phyloP scores from a whole-genome alignment of 352 stramenopile genomes.

The Phytopythium montanum region DNA sequence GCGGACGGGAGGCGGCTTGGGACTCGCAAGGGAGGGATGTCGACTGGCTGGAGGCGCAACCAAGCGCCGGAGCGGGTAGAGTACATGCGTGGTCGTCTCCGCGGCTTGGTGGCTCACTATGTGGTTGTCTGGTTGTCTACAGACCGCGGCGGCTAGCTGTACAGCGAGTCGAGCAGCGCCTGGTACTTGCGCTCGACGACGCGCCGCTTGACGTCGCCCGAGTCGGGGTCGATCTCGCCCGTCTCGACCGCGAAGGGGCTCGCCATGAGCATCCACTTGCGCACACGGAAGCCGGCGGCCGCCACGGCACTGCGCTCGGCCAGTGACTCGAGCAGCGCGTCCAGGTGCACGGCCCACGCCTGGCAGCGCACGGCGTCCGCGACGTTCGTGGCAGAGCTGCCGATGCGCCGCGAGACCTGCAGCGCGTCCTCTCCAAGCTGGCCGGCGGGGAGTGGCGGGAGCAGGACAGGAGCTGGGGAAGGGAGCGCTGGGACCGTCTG shows the following conservation, averaged over 20 bases:
- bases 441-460: too few relatives aligned
- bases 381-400: slow-evolving; percentile 45
- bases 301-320: slow-evolving; percentile 34
- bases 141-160: slow-evolving; percentile 40
- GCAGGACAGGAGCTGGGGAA: background rate
- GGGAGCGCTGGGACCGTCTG: too few relatives aligned
- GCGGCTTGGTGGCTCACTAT: too few relatives aligned
- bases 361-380: slow-evolving; percentile 63
- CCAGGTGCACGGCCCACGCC: slow-evolving; percentile 74
- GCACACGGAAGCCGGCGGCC: slow-evolving; percentile 47
- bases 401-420: slow-evolving; percentile 27
- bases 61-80: background rate
- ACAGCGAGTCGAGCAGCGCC: slow-evolving; percentile 68
- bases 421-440: slow-evolving; percentile 49
- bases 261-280: slow-evolving; percentile 82
- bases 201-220: slow-evolving; percentile 52
- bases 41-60: too few relatives aligned
- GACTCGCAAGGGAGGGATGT: too few relatives aligned
- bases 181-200: slow-evolving; percentile 72
- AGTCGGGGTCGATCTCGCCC: slow-evolving; percentile 66
- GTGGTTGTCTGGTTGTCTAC: background rate
- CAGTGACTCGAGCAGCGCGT: slow-evolving; percentile 53
- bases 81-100: background rate
- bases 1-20: background rate
- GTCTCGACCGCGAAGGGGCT: slow-evolving; percentile 61